A percentile compares a stretch with the other conserved stretches of the same genome.
phyloP scores from a whole-genome alignment of 1,284 basidiomycete species.

The Ceratobasidium sp. region DNA sequence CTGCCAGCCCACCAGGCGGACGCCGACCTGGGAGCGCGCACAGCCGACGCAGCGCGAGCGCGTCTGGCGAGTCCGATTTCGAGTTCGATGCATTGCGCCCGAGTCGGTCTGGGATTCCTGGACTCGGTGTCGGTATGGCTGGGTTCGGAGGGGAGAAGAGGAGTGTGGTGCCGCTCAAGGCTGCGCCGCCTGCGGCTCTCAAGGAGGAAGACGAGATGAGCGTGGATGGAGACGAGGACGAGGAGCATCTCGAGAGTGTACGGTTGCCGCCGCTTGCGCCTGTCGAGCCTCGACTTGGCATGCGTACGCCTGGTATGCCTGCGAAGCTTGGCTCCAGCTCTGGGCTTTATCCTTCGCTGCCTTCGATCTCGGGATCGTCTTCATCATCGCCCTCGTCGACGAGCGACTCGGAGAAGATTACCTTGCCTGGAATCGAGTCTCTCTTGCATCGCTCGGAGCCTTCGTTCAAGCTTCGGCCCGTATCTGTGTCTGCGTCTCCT shows the following conservation, averaged over 20 bases:
- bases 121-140: slow-evolving; percentile 4
- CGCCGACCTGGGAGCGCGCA: slow-evolving; percentile 28
- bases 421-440: slow-evolving; percentile 26
- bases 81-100: slow-evolving; percentile 20
- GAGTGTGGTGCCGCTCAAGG: slow-evolving; percentile 45
- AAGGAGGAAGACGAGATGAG: slow-evolving; percentile 47
- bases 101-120: slow-evolving; percentile 21
- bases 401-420: slow-evolving; percentile 26
- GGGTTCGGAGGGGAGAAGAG: slow-evolving; percentile 23
- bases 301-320: slow-evolving; percentile 41
- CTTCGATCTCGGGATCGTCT: not conserved
- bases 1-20: slow-evolving; percentile 32
- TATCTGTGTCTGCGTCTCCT: slow-evolving; percentile 9
- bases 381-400: slow-evolving; percentile 9
- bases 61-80: slow-evolving; percentile 13
- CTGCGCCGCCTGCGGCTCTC: slow-evolving; percentile 40
- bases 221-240: slow-evolving; percentile 41
- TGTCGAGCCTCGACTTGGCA: slow-evolving; percentile 33
- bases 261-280: slow-evolving; percentile 8
- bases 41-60: slow-evolving; percentile 22
- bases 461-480: slow-evolving; percentile 38
- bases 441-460: slow-evolving; percentile 23
- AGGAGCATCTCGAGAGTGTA: not conserved
- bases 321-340: slow-evolving; percentile 29
- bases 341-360: slow-evolving; percentile 16